phyloP scores from a whole-genome alignment of 2,329 filamentous ascomycete genomes.

The Sodiomyces alkalinus region DNA sequence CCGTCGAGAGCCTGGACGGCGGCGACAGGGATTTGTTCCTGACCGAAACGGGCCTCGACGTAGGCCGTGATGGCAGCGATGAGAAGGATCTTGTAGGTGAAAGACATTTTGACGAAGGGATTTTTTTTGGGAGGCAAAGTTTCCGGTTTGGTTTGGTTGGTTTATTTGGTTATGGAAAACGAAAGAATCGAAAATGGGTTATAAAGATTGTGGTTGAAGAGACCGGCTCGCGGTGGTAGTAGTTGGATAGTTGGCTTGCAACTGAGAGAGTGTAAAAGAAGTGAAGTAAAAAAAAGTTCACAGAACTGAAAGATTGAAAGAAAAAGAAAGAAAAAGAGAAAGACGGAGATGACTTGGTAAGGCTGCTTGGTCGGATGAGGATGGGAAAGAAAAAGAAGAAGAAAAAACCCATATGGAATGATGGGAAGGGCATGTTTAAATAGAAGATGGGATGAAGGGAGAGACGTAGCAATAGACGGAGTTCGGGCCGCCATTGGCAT shows the following conservation, averaged over 20 bases:
- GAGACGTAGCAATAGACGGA: not conserved
- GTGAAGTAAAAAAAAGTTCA: conserved; percentile 20
- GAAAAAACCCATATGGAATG: conserved; percentile 2
- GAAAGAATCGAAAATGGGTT: conserved; percentile 5
- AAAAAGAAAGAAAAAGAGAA: conserved; percentile 13
- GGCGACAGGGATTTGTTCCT: conserved; percentile 43
- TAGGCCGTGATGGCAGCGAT: conserved; percentile 25
- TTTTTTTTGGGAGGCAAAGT: not conserved
- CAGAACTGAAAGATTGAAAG: conserved; percentile 18
- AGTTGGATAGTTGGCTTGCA: conserved; percentile 6
- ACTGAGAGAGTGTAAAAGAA: conserved; percentile 14
- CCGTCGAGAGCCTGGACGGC: conserved; percentile 36
- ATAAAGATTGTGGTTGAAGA: conserved; percentile 7
- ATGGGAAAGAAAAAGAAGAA: conserved; percentile 5
- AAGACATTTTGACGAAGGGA: conserved; percentile 21
- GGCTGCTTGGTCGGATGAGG: conserved; percentile 11
- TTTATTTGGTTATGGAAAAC: not conserved
- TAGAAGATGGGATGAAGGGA: conserved; percentile 2
- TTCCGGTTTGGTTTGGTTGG: not conserved
- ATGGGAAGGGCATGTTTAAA: conserved; percentile 2
- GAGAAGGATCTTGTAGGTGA: conserved; percentile 23
- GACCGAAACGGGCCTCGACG: conserved; percentile 42
- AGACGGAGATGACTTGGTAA: conserved; percentile 6
- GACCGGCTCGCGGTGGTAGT: conserved; percentile 10
- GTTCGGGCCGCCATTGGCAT: not conserved